Evolutionary conservation across 345 rosid species (phyloP).

Genomic region (Hibiscus tridactylites): DNA sequence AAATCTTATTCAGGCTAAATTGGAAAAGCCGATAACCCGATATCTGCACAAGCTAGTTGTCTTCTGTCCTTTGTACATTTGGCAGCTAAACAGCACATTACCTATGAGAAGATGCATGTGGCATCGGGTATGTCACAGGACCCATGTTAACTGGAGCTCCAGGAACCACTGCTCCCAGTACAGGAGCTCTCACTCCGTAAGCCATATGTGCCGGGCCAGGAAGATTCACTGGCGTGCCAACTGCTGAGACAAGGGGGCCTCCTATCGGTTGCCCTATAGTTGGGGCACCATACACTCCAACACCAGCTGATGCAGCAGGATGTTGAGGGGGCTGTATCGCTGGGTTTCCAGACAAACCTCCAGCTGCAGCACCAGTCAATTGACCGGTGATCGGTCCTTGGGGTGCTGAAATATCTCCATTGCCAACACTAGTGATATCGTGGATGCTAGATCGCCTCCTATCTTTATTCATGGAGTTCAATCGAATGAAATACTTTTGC

Average conservation of each 20-base stretch:
- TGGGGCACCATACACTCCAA: slow-evolving; percentile 55
- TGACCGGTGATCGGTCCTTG: slow-evolving; percentile 96
- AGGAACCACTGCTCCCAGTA: slow-evolving; percentile 57
- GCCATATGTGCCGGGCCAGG: slow-evolving; percentile 63
- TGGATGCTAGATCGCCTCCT: slow-evolving; percentile 94
- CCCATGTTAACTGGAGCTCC: slow-evolving; percentile 74
- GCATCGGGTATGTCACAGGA: slow-evolving; percentile 65
- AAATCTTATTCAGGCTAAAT: slow-evolving; percentile 33
- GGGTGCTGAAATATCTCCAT: slow-evolving; percentile 56
- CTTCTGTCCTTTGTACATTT: slow-evolving; percentile 46
- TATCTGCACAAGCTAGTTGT: slow-evolving; percentile 16
- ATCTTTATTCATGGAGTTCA: slow-evolving; percentile 90
- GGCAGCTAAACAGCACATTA: slow-evolving; percentile 25
- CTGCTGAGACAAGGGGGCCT: slow-evolving; percentile 76
- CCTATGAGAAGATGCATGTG: slow-evolving; percentile 66
- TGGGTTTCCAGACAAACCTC: slow-evolving; percentile 44
- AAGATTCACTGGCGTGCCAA: slow-evolving; percentile 89
- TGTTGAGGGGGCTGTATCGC: slow-evolving; percentile 52
- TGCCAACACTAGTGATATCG: slow-evolving; percentile 80
- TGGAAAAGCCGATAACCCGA: slow-evolving; percentile 13
- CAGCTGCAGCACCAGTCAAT: slow-evolving; percentile 44
- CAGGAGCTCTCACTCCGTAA: slow-evolving; percentile 64
- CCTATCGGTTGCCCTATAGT: slow-evolving; percentile 77
- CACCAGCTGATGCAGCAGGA: slow-evolving; percentile 33
- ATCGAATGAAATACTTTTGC: slow-evolving; percentile 85